Conservation (phyloP, 129 eudicot species). For the Chrysanthemum makinoi region DNA sequence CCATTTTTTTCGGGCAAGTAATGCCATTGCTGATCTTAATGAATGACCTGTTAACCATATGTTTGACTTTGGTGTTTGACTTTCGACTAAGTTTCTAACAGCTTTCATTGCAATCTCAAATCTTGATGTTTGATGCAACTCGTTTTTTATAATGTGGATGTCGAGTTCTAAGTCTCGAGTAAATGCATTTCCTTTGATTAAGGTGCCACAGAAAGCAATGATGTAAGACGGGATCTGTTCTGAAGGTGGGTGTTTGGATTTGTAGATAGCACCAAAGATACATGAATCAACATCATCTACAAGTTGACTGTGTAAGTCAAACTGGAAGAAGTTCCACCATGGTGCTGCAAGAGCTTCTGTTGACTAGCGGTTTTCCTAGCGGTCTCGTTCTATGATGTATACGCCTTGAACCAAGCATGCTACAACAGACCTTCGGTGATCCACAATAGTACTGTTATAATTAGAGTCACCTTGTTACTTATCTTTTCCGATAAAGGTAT, state of each 20-base stretch:
- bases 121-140: slow-evolving; percentile 74
- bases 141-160: slow-evolving; percentile 65
- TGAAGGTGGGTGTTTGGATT: slow-evolving; percentile 43
- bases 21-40: slow-evolving; percentile 84
- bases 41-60: slow-evolving; percentile 96
- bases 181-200: slow-evolving; percentile 65
- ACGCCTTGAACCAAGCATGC: slow-evolving; percentile 88
- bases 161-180: slow-evolving; percentile 71
- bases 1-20: slow-evolving; percentile 85
- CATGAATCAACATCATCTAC: slow-evolving; percentile 71
- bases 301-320: slow-evolving; percentile 50
- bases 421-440: slow-evolving; percentile 74
- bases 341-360: slow-evolving; percentile 72
- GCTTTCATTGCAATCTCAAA: slow-evolving; percentile 67
- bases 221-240: slow-evolving; percentile 47
- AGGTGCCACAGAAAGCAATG: slow-evolving; percentile 82
- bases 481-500: neutral
- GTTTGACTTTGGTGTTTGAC: slow-evolving; percentile 45
- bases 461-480: neutral
- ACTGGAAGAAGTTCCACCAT: slow-evolving; percentile 81
- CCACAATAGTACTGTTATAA: slow-evolving; percentile 53
- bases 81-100: slow-evolving; percentile 42
- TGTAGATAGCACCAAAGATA: slow-evolving; percentile 77
- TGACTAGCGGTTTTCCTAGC: slow-evolving; percentile 66
- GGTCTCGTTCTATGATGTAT: slow-evolving; percentile 74